These are phyloP conservation scores for Nissolia schottii DNA, from an alignment of 306 rosid genomes.

Conservation along the genomic window DNA sequence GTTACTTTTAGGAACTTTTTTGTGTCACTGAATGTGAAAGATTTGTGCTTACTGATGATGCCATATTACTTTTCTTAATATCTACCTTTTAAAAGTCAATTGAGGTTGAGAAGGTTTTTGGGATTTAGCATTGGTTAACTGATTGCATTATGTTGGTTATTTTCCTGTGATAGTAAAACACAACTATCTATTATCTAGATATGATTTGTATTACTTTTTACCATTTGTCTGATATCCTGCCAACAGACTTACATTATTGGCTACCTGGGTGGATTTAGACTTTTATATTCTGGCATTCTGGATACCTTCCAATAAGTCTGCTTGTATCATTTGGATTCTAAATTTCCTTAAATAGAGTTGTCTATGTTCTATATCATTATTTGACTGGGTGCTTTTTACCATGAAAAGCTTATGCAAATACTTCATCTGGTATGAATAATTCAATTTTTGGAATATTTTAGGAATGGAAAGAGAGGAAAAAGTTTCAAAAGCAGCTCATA, in stretches of 20 bases:
- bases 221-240: slow-evolving; percentile 7
- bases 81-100: not conserved
- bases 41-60: not conserved
- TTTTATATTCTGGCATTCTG: slow-evolving; percentile 20
- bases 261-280: not conserved
- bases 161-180: not conserved
- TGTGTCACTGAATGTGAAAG: not conserved
- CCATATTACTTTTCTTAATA: not conserved
- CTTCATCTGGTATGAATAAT: not conserved
- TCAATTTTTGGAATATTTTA: slow-evolving; percentile 35
- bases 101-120: not conserved
- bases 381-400: slow-evolving; percentile 2
- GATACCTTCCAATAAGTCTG: not conserved
- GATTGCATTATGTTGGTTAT: not conserved
- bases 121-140: not conserved
- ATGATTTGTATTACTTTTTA: not conserved
- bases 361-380: slow-evolving; percentile 5
- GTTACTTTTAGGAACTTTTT: slow-evolving; percentile 13
- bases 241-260: not conserved
- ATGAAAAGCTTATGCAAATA: not conserved
- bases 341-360: not conserved
- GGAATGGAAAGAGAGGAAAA: slow-evolving; percentile 96
- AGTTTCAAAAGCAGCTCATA: slow-evolving; percentile 72
- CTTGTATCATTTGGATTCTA: slow-evolving; percentile 7
- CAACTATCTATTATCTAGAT: slow-evolving; percentile 3